phyloP scores from a whole-genome alignment of 208 protist species.

The Angomonas desouzai region DNA sequence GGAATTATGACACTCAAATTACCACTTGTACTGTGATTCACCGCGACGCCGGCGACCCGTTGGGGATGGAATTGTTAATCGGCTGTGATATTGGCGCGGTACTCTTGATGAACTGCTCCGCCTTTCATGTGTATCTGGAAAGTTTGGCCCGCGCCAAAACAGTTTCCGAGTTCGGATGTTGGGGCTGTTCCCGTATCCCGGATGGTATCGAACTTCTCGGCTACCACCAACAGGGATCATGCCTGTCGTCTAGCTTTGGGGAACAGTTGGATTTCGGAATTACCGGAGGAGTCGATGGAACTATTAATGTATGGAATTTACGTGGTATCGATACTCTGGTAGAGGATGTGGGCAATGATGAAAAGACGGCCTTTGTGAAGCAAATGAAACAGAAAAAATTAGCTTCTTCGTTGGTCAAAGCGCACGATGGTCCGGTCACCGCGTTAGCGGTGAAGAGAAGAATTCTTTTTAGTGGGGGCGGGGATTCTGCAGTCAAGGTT shows the following conservation, averaged over 20 bases:
- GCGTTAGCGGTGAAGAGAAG: neutral
- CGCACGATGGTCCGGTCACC: neutral
- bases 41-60: neutral
- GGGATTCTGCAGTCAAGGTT: neutral
- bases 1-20: neutral
- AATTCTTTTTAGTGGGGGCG: neutral
- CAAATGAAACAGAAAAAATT: slow-evolving; percentile 3
- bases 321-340: slow-evolving; percentile 6
- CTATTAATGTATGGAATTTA: slow-evolving; percentile 38
- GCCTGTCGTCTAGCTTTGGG: slow-evolving; percentile 20
- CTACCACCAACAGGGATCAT: slow-evolving; percentile 26
- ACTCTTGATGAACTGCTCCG: neutral
- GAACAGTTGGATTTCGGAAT: slow-evolving; percentile 18
- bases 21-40: neutral
- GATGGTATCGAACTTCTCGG: slow-evolving; percentile 35
- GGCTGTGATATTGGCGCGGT: slow-evolving; percentile 7
- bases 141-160: neutral
- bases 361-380: neutral
- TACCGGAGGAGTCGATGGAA: slow-evolving; percentile 37
- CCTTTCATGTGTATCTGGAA: neutral
- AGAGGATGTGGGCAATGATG: slow-evolving; percentile 10
- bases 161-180: neutral
- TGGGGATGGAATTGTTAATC: neutral
- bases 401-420: neutral
- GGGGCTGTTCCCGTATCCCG: slow-evolving; percentile 10